phyloP scores from a whole-genome alignment of 1,139 yeast species.

The Magnusiomyces paraingens region DNA sequence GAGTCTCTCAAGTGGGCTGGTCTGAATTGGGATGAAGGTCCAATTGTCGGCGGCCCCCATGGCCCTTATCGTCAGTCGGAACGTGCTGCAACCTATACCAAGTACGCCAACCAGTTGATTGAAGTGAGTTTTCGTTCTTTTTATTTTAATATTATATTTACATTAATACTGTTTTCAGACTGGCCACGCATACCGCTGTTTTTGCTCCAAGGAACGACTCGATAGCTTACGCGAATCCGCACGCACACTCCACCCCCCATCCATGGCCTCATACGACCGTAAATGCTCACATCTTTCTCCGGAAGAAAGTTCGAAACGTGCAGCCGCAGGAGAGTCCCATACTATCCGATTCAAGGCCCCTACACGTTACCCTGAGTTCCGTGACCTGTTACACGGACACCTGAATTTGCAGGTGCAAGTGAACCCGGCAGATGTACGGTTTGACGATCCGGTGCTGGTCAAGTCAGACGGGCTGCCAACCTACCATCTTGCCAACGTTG shows the following conservation, averaged over 20 bases:
- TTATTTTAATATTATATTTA: background rate
- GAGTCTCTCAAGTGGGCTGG: conserved; percentile 75
- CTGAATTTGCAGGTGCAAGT: conserved; percentile 74
- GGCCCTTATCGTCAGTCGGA: conserved; percentile 87
- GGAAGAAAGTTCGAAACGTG: conserved; percentile 38
- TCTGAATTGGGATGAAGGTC: conserved; percentile 75
- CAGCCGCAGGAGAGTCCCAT: conserved; percentile 31
- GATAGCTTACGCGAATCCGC: conserved; percentile 66
- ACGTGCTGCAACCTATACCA: conserved; percentile 54
- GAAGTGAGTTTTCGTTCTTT: conserved; percentile 23
- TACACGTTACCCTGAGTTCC: conserved; percentile 53
- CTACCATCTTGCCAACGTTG: conserved; percentile 91
- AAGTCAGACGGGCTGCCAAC: conserved; percentile 95
- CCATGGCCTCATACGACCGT: conserved; percentile 87
- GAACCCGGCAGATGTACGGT: conserved; percentile 61
- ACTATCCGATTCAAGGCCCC: conserved; percentile 53
- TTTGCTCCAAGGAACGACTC: conserved; percentile 77
- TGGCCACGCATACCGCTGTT: conserved; percentile 80
- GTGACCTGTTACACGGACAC: conserved; percentile 70
- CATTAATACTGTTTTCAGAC: conserved; percentile 14
- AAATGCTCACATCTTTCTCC: conserved; percentile 48
- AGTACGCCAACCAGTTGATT: conserved; percentile 52
- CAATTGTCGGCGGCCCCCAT: conserved; percentile 54
- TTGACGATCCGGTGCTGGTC: conserved; percentile 81
- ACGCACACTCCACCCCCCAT: conserved; percentile 69